Evolutionary conservation across 306 rosid genomes (phyloP).

Genomic region (Adenanthera pavonina): DNA sequence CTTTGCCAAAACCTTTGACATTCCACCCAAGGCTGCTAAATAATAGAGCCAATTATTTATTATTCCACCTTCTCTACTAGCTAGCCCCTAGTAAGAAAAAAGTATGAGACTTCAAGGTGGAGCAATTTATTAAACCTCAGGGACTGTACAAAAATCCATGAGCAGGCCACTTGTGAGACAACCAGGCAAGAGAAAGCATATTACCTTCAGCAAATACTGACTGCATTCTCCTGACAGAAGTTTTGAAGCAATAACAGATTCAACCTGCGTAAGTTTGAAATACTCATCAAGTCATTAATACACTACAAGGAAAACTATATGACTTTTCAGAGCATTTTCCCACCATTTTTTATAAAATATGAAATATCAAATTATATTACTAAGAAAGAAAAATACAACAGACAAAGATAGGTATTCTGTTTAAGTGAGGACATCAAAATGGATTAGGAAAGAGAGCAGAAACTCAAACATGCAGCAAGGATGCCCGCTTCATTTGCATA

Average conservation of each 20-base stretch:
- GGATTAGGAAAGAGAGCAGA: not conserved
- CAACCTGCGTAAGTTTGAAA: slow-evolving; percentile 63
- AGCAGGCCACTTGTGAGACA: slow-evolving; percentile 17
- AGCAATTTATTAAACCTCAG: not conserved
- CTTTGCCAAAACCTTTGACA: not conserved
- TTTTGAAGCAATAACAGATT: slow-evolving; percentile 71
- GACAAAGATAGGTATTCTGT: not conserved
- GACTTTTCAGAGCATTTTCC: slow-evolving; percentile 1
- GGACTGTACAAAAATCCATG: not conserved
- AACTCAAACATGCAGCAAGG: not conserved
- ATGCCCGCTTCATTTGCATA: not conserved
- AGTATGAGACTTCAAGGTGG: not conserved
- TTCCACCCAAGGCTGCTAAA: not conserved
- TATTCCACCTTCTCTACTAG: not conserved
- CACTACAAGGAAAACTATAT: slow-evolving; percentile 22
- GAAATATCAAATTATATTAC: not conserved
- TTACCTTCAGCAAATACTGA: slow-evolving; percentile 71
- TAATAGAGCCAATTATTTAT: not conserved
- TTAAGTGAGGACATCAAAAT: not conserved
- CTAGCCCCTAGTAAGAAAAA: not conserved
- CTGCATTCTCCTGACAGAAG: slow-evolving; percentile 69
- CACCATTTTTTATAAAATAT: not conserved
- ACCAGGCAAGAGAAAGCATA: slow-evolving; percentile 38
- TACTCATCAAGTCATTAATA: slow-evolving; percentile 30
- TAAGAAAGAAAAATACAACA: not conserved